A percentile compares a stretch with the other conserved stretches of the same genome.
Evolutionary conservation across 2,329 filamentous ascomycete genomes (phyloP).

Genomic region (Diplodia seriata): DNA sequence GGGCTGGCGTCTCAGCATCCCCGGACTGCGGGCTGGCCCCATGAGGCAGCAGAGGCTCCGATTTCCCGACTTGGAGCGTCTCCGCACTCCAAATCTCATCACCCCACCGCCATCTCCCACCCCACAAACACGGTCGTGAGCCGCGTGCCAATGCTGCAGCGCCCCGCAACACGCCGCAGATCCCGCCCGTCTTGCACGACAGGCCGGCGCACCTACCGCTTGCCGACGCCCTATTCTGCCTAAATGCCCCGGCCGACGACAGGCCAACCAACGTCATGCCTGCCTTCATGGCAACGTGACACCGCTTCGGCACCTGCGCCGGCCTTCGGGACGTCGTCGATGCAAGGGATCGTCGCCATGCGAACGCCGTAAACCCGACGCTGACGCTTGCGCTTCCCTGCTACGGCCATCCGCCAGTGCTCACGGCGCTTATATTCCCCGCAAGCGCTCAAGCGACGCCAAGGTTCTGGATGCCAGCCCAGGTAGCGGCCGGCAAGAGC

Average conservation of each 20-base stretch:
- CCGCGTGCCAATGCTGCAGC: constrained; percentile 14
- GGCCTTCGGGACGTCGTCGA: constrained; percentile 15
- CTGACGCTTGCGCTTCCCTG: constrained; percentile 16
- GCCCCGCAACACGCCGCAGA: constrained; percentile 21
- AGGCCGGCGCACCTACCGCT: background rate
- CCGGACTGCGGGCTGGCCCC: background rate
- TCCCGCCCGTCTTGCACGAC: constrained; percentile 21
- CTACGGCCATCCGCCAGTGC: background rate
- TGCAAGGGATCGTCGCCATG: constrained; percentile 13
- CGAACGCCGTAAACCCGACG: background rate
- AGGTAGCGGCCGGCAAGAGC: constrained; percentile 1
- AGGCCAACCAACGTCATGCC: constrained; percentile 10
- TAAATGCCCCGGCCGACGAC: constrained; percentile 12
- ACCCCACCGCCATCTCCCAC: constrained; percentile 25
- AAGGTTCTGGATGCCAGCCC: constrained; percentile 2
- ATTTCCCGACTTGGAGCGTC: background rate
- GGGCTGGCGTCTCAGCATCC: background rate
- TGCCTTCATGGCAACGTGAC: background rate
- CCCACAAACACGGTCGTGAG: constrained; percentile 19
- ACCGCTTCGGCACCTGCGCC: constrained; percentile 19
- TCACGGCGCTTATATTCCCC: constrained; percentile 21
- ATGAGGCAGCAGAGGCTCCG: constrained; percentile 9
- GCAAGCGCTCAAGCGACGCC: background rate
- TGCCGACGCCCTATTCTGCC: constrained; percentile 16
- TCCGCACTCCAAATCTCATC: constrained; percentile 25